These are phyloP conservation scores for Aureobasidium sp. DNA, from an alignment of 2,329 filamentous ascomycete species.

Conservation along the genomic window DNA sequence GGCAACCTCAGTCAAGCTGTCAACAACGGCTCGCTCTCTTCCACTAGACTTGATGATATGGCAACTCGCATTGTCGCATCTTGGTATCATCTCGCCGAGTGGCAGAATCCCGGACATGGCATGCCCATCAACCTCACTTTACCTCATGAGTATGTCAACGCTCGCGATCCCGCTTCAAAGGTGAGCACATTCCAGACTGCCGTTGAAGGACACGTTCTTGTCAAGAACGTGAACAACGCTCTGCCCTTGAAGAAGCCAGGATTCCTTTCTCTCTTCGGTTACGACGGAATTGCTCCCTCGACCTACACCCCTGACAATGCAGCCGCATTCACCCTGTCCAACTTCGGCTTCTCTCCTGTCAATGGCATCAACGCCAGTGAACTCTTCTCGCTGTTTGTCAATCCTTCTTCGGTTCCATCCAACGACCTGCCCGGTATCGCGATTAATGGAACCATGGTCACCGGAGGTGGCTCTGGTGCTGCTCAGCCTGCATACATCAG, in stretches of 20 bases:
- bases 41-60: slow-evolving; percentile 53
- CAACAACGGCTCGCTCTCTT: slow-evolving; percentile 49
- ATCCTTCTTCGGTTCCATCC: slow-evolving; percentile 29
- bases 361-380: neutral
- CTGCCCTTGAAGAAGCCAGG: slow-evolving; percentile 45
- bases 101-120: slow-evolving; percentile 37
- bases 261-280: slow-evolving; percentile 52
- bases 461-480: slow-evolving; percentile 28
- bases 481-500: slow-evolving; percentile 26
- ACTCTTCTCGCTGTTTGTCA: slow-evolving; percentile 12
- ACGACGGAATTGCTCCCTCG: slow-evolving; percentile 39
- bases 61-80: slow-evolving; percentile 42
- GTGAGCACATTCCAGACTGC: slow-evolving; percentile 47
- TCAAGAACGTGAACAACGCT: slow-evolving; percentile 50
- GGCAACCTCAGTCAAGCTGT: slow-evolving; percentile 46
- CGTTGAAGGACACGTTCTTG: slow-evolving; percentile 54
- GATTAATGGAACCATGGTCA: slow-evolving; percentile 24
- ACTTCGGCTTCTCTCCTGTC: neutral
- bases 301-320: slow-evolving; percentile 5
- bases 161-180: slow-evolving; percentile 42
- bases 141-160: slow-evolving; percentile 47
- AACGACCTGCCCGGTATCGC: slow-evolving; percentile 9
- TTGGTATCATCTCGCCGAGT: slow-evolving; percentile 45
- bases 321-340: neutral
- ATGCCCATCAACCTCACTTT: slow-evolving; percentile 42